These are phyloP conservation scores for Sporisorium sorghi DNA, from an alignment of 1,284 basidiomycete species.

Conservation along the genomic window DNA sequence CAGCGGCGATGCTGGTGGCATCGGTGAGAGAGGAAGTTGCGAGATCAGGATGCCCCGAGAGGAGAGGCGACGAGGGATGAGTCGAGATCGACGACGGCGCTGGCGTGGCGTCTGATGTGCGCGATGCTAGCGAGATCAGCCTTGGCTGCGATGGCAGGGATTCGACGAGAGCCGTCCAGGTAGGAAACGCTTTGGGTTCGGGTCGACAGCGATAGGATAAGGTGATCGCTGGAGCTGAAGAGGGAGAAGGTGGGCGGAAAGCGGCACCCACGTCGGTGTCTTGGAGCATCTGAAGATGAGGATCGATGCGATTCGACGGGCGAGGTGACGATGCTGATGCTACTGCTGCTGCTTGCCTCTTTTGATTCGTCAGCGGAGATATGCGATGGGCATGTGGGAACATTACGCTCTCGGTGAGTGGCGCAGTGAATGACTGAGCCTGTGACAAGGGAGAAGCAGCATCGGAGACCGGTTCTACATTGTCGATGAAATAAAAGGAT, in stretches of 20 bases:
- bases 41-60: conserved; percentile 37
- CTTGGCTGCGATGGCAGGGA: conserved; percentile 21
- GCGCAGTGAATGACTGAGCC: not conserved
- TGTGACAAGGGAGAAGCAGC: conserved; percentile 4
- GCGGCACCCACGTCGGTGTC: conserved; percentile 25
- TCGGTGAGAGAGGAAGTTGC: conserved; percentile 46
- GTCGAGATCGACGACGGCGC: conserved; percentile 46
- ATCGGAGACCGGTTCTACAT: not conserved
- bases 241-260: conserved; percentile 43
- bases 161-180: conserved; percentile 29
- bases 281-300: conserved; percentile 23
- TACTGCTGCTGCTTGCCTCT: conserved; percentile 14
- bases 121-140: conserved; percentile 7
- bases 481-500: conserved; percentile 18
- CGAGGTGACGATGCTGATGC: conserved; percentile 2
- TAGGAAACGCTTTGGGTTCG: conserved; percentile 23
- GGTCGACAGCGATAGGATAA: conserved; percentile 47
- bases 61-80: conserved; percentile 36
- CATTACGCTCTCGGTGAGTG: conserved; percentile 1
- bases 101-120: conserved; percentile 26
- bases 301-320: conserved; percentile 9
- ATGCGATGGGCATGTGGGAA: conserved; percentile 14
- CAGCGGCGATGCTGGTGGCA: conserved; percentile 37
- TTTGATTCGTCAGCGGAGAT: conserved; percentile 26
- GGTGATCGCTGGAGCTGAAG: conserved; percentile 47